Evolutionary conservation across 108 stramenopile genomes (phyloP).

Genomic region (Mediolabrus comicus): DNA sequence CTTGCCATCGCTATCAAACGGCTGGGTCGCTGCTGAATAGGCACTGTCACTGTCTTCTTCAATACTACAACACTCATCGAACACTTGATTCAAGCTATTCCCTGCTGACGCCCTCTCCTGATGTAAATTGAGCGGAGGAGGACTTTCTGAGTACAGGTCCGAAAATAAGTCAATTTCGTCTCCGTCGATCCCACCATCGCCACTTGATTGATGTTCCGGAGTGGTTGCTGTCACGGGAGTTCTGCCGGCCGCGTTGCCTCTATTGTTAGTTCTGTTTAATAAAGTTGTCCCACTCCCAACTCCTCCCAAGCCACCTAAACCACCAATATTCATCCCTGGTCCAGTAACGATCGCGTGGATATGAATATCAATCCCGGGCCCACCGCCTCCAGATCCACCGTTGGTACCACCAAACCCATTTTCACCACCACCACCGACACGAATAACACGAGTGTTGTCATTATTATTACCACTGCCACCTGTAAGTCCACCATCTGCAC

Average conservation of each 20-base stretch:
- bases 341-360: constrained; percentile 89
- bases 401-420: background rate
- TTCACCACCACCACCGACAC: constrained; percentile 21
- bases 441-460: constrained; percentile 28
- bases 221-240: background rate
- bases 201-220: constrained; percentile 30
- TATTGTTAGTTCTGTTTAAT: background rate
- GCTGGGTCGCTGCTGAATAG: background rate
- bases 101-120: background rate
- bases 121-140: constrained; percentile 64
- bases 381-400: constrained; percentile 22
- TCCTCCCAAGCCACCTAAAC: constrained; percentile 35
- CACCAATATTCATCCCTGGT: constrained; percentile 48
- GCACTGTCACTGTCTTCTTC: constrained; percentile 17
- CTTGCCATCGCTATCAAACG: constrained; percentile 1
- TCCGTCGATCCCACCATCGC: constrained; percentile 8
- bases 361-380: constrained; percentile 87
- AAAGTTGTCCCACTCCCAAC: constrained; percentile 24
- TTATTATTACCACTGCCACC: constrained; percentile 8
- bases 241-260: too few species aligned
- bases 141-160: constrained; percentile 81
- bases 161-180: constrained; percentile 69
- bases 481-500: background rate
- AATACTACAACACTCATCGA: constrained; percentile 34
- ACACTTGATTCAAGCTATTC: constrained; percentile 8